Evolutionary conservation across 768 basidiomycete species (phyloP).

Genomic region (Xanthoconium purpureum): DNA sequence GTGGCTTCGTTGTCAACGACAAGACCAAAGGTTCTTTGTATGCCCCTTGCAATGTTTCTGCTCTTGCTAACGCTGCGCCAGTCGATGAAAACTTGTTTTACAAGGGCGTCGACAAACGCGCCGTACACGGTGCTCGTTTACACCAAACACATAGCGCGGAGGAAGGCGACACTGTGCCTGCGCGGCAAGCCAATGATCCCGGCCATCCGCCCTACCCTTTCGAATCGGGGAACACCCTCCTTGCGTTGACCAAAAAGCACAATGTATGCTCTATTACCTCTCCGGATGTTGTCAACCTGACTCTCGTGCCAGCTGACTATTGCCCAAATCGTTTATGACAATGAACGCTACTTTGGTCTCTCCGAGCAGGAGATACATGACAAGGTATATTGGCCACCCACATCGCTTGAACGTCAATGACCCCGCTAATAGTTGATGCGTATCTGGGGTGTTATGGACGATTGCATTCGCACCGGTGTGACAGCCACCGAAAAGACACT

Average conservation of each 20-base stretch:
- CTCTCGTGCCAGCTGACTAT: conserved; percentile 69
- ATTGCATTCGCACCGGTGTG: conserved; percentile 84
- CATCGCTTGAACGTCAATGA: background rate
- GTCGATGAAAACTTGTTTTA: conserved; percentile 95
- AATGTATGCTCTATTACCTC: conserved; percentile 54
- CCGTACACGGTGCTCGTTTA: conserved; percentile 76
- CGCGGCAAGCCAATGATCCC: conserved; percentile 25
- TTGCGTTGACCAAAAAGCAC: conserved; percentile 73
- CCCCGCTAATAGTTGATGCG: conserved; percentile 48
- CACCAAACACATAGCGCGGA: conserved; percentile 57
- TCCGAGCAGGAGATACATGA: conserved; percentile 70
- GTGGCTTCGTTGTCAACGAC: conserved; percentile 93
- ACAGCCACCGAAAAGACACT: conserved; percentile 74
- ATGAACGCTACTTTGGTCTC: conserved; percentile 79
- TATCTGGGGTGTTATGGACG: conserved; percentile 92
- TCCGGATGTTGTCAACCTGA: conserved; percentile 5
- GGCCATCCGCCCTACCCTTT: conserved; percentile 83
- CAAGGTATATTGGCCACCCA: conserved; percentile 46
- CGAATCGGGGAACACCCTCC: conserved; percentile 68
- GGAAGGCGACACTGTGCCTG: conserved; percentile 13
- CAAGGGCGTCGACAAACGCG: conserved; percentile 81
- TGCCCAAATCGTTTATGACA: conserved; percentile 91
- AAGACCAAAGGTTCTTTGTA: conserved; percentile 71
- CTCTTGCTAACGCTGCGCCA: conserved; percentile 24
- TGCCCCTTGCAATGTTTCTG: background rate